Evolutionary conservation across 495 filamentous ascomycete genomes (phyloP).

Genomic region (Oleoguttula mirabilis): DNA sequence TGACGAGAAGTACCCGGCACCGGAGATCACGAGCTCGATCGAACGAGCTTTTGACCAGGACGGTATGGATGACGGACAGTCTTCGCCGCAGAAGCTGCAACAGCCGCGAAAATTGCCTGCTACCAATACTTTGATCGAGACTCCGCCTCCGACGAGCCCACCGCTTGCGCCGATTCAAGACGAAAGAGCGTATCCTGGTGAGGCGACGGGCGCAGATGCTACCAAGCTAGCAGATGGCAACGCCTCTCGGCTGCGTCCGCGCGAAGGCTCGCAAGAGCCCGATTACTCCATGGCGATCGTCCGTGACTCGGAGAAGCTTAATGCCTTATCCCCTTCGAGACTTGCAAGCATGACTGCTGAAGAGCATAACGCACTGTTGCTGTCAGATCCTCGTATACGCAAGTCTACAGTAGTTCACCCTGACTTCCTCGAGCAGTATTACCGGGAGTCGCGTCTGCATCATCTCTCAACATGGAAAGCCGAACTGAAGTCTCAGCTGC

Average conservation of each 20-base stretch:
- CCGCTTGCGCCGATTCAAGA: not conserved
- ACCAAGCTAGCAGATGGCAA: not conserved
- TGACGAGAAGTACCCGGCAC: constrained; percentile 11
- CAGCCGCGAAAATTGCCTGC: not conserved
- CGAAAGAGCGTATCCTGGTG: not conserved
- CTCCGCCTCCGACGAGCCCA: constrained; percentile 16
- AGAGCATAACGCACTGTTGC: constrained; percentile 73
- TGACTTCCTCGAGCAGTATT: constrained; percentile 85
- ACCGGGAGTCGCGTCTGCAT: constrained; percentile 84
- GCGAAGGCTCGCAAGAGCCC: constrained; percentile 22
- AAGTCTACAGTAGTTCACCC: constrained; percentile 82
- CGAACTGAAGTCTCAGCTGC: constrained; percentile 75
- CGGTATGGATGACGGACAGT: not conserved
- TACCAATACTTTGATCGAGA: constrained; percentile 1
- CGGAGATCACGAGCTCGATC: constrained; percentile 21
- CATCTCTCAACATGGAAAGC: constrained; percentile 95
- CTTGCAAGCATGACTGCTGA: constrained; percentile 59
- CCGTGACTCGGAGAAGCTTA: constrained; percentile 13
- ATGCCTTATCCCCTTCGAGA: constrained; percentile 12
- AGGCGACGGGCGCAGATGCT: not conserved
- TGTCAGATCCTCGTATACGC: constrained; percentile 69
- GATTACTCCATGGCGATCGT: constrained; percentile 21
- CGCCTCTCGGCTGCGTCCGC: constrained; percentile 3
- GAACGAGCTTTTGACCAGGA: constrained; percentile 13
- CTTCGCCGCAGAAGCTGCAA: not conserved